Percentiles rank a stretch among this genome's conserved stretches.
These are phyloP conservation scores for Strigomonas galati DNA, from an alignment of 208 protist species.

Conservation along the genomic window DNA sequence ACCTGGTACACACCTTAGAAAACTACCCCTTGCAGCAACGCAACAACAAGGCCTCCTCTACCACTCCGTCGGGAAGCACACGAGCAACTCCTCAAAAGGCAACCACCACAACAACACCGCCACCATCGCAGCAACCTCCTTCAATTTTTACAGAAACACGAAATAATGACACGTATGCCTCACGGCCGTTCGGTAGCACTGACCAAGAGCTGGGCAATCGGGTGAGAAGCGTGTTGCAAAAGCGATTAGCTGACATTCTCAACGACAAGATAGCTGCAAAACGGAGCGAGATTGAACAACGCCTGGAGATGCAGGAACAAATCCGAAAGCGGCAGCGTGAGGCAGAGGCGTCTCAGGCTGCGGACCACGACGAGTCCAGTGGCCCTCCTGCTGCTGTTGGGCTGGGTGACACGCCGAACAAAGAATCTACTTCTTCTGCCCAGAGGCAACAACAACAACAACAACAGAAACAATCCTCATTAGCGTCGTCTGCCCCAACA, in stretches of 20 bases:
- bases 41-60: neutral
- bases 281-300: neutral
- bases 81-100: neutral
- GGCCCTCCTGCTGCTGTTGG: no score
- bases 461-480: no score
- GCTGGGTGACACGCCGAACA: neutral
- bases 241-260: conserved; percentile 23
- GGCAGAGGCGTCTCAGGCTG: neutral
- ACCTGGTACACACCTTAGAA: conserved; percentile 6
- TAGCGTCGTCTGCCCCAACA: no score
- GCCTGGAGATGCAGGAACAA: neutral
- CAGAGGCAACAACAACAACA: neutral
- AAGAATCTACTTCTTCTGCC: neutral
- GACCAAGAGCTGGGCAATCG: conserved; percentile 14
- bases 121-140: neutral
- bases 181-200: neutral
- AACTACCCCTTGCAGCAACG: conserved; percentile 8
- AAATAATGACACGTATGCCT: neutral
- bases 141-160: neutral
- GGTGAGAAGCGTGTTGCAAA: conserved; percentile 22
- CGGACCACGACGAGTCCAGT: neutral
- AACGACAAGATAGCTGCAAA: conserved; percentile 18
- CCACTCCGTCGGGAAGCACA: neutral
- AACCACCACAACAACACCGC: neutral
- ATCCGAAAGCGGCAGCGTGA: neutral